Evolutionary conservation across 495 filamentous ascomycete species (phyloP), one percentile per base, ranked within the genome.

Genomic region (Talaromyces ruber): DNA sequence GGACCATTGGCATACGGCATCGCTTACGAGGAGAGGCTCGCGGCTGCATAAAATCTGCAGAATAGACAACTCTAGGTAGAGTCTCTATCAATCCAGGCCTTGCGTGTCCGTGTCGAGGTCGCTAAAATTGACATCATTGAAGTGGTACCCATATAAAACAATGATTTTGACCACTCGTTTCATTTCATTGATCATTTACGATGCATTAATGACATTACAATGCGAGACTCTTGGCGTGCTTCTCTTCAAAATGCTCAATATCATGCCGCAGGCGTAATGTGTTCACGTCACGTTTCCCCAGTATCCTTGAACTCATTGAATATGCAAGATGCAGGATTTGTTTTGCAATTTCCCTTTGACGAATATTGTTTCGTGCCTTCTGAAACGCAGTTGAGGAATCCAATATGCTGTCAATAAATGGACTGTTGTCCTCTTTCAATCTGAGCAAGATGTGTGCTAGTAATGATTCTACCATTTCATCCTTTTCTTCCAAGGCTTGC

Each of bases 1-100:
- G 64, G 66, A 4, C 62, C 62, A 1, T 61, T 66, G 16, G 66
- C 66, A 28, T 54, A 30, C 26, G 66, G 64, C 43, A 64, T 47
- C 2, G 6, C 57, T 14, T 8, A 14, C 7, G 57, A 37, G 24
- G 57, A 59, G 7, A 59, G 37, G 57, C 6, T 25, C 4, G 21
- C 32, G 21, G 30, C 22, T 34, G 56, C 3, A 43, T 58, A 11
- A 21, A 43, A 32, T n/a, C n/a, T n/a, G n/a, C n/a, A n/a, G n/a
- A n/a, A 18, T 43, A 12, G 39, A 9, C 16, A 2, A 3, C 16
- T 43, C 39, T 16, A 1, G 39, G n/a, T 6, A 18, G 39, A 45
- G 18, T 18, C n/a, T 47, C 7, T 47, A 21, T 47, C 9, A 21
- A 21, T 6, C 9, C 2, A 22, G 43, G n/a, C 43, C 43, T 9